Base-by-base conservation (phyloP, 306 rosid species). In the Citrullus amarus region DNA sequence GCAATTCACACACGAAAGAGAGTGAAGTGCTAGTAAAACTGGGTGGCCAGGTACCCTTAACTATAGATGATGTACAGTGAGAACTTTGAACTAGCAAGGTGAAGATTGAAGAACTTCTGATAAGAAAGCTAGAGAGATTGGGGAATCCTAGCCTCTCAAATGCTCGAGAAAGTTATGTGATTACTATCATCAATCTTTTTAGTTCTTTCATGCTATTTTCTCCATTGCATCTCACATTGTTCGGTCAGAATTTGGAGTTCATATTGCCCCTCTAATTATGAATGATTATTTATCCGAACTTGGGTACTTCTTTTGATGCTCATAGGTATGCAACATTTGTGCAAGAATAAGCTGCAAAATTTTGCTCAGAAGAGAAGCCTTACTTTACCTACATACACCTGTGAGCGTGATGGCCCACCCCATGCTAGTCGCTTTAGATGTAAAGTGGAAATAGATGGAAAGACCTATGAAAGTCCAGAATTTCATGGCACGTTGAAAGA, bases 371-470 rank as follows among this genome's bases (percentile, higher is more conserved):
- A 91, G 87, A 88, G 59, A 80, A 86, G 77, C 78, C 76, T 88
- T 9, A 18, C 4, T 57, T 80, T 91, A 43, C 97, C 99, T 22
- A 82, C 65, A 9, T 95, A 95, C 85, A 67, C 91, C 78, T 63
- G 83, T 74, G 91, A 91, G 86, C 84, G 86, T 82, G 93, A 91
- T 80, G 99, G 99, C 51, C 99, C 93, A 75, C 88, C 93, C 75
- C 97, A 95, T 79, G 88, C 87, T 43, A 51, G 83, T 36, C 93
- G 85, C 72, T 95, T 91, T 81, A 88, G 82, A 79, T 85, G 93
- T 83, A 89, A 75, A 59, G 97, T 95, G 53, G 88, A 88, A 50
- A 34, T 95, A 61, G 89, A 79, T 75, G 97, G 89, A 85, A 85
- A 83, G 30, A 87, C 88, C 2, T 95, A 70, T 67, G 89, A 80